These are phyloP conservation scores for Mycena latifolia DNA, from an alignment of 768 basidiomycete species.

Conservation along the genomic window DNA sequence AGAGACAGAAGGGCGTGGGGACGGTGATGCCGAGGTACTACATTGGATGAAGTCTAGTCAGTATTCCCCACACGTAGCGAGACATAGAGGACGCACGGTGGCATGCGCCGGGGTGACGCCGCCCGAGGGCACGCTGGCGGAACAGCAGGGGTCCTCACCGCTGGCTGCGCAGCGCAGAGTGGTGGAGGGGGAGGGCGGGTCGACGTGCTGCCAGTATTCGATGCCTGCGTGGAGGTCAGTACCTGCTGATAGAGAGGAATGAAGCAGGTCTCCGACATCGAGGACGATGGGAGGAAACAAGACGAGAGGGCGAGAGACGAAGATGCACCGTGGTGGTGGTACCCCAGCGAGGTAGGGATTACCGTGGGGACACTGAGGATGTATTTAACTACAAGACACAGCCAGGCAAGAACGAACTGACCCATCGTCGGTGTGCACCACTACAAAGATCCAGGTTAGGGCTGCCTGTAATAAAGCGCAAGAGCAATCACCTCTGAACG, in stretches of 20 bases:
- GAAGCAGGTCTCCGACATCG: too few relatives aligned
- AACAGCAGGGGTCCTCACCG: constrained; percentile 65
- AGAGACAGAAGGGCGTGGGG: constrained; percentile 28
- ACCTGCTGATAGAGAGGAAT: too few relatives aligned
- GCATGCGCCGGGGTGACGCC: constrained; percentile 62
- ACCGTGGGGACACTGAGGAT: constrained; percentile 61
- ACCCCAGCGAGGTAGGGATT: constrained; percentile 60
- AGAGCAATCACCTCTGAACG: constrained; percentile 55
- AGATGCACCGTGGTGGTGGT: constrained; percentile 63
- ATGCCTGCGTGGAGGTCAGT: constrained; percentile 47
- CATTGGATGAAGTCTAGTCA: not conserved
- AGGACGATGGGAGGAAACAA: not conserved
- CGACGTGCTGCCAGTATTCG: constrained; percentile 63
- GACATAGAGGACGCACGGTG: constrained; percentile 46
- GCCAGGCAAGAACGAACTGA: constrained; percentile 28
- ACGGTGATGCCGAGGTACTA: constrained; percentile 31
- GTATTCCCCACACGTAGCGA: not conserved
- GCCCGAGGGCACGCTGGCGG: constrained; percentile 58
- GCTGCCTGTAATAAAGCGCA: not conserved
- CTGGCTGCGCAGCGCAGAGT: constrained; percentile 56
- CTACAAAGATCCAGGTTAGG: constrained; percentile 41
- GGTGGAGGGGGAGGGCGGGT: constrained; percentile 56
- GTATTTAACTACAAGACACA: not conserved
- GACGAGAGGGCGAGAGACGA: not conserved
- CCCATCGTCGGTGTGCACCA: constrained; percentile 66